Base-by-base conservation (phyloP, 805 yeast genomes). In the Lachancea sp. region DNA sequence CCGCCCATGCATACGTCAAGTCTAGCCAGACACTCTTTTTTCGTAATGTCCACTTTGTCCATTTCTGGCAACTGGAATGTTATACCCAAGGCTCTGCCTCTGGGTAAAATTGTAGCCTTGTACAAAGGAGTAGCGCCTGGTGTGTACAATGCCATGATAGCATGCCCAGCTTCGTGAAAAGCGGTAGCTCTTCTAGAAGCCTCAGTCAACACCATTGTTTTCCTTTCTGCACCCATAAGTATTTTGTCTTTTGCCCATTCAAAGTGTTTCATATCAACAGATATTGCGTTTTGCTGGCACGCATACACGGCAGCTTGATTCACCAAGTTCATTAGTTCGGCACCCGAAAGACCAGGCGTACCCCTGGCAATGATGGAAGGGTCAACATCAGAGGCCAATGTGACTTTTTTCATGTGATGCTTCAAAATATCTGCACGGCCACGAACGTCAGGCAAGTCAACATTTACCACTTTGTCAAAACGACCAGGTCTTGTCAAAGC, bases 211-310 rank as follows among this genome's bases (percentile, higher is more conserved):
- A 93, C 97, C 98, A 91, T 91, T 20, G 96, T 86, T 69, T 86
- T 87, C 65, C 95, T 85, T 56, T 95, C 99, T 31, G 98, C 98
- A 44, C 99, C 99, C 85, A 93, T 81, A 60, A 95, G 72, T 46
- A 95, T 93, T 69, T 93, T 93, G 68, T 93, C 99, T 67, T 93
- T 93, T 36, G 99, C 99, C 99, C 99, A 93, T 66, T 93, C 99
- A 51, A 93, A 81, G 66, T 93, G 98, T 38, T 67, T 63, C 95
- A 88, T 85, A 59, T 82, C 87, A 22, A 93, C 99, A 19, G 90
- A 76, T 31, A 88, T 77, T 1, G 98, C 98, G 53, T 86, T 84
- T 58, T 83, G 79, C 60, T 89, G 96, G 25, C 97, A 88, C 0
- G 99, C 99, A 62, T 85, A 84, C 38, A 93, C 89, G 3, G 99